A percentile compares a stretch with the other conserved stretches of the same genome.
Evolutionary conservation across 1,284 basidiomycete genomes (phyloP).

Genomic region (Tilletia walkeri): DNA sequence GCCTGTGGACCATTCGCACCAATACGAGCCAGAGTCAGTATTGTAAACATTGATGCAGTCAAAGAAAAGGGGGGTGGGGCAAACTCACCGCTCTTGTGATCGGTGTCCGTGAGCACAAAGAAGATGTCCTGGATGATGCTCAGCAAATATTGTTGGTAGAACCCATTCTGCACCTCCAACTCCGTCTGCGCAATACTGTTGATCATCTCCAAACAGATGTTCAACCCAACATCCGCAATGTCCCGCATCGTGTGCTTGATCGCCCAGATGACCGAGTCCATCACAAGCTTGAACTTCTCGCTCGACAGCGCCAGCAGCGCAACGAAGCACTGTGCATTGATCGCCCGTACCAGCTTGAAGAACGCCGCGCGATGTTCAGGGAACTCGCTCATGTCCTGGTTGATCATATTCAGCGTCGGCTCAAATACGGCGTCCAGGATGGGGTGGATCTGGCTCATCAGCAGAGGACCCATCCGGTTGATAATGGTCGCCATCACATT

Average conservation of each 20-base stretch:
- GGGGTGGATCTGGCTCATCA: slow-evolving; percentile 92
- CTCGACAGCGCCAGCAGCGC: slow-evolving; percentile 85
- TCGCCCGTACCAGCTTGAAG: slow-evolving; percentile 91
- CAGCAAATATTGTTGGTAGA: slow-evolving; percentile 90
- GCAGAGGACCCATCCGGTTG: slow-evolving; percentile 50
- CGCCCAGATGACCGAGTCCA: slow-evolving; percentile 98
- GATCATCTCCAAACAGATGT: slow-evolving; percentile 86
- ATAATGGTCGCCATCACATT: slow-evolving; percentile 99
- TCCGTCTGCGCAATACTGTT: slow-evolving; percentile 91
- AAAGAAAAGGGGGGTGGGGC: no score
- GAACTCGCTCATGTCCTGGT: slow-evolving; percentile 95
- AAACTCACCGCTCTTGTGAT: slow-evolving; percentile 82
- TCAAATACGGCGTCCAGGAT: slow-evolving; percentile 97
- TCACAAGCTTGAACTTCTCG: slow-evolving; percentile 93
- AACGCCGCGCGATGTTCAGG: slow-evolving; percentile 97
- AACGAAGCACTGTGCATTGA: slow-evolving; percentile 93
- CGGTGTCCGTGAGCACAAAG: slow-evolving; percentile 94
- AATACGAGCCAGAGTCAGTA: not conserved
- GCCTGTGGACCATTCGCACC: slow-evolving; percentile 22
- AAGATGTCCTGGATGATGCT: slow-evolving; percentile 93
- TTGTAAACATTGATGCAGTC: not conserved
- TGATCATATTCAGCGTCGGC: slow-evolving; percentile 97
- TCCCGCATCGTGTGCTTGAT: slow-evolving; percentile 99
- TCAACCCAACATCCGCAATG: slow-evolving; percentile 83
- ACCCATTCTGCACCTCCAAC: slow-evolving; percentile 71